phyloP scores from a whole-genome alignment of 2,329 filamentous ascomycete species.

The Fusarium burgessii region DNA sequence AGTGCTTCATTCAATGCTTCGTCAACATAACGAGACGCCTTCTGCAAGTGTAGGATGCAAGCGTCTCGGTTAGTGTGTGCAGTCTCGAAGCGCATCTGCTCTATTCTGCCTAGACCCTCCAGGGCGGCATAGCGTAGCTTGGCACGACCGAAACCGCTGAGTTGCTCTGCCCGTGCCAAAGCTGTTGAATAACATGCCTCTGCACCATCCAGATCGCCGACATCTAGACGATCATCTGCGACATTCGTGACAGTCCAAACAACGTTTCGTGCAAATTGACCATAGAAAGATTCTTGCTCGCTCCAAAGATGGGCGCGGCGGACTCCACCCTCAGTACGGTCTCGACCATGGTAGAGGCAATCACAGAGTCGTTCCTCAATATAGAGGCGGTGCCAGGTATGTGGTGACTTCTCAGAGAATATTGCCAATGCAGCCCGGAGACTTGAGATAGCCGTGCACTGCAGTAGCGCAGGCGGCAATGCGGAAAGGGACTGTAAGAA shows the following conservation, averaged over 20 bases:
- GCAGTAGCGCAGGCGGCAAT: background rate
- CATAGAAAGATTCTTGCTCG: background rate
- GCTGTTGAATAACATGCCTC: background rate
- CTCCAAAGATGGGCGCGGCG: background rate
- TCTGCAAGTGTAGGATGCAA: background rate
- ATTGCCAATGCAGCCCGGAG: background rate
- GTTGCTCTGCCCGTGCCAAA: background rate
- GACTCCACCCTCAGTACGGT: background rate
- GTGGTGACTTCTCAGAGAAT: background rate
- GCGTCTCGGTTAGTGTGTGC: background rate
- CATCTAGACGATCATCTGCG: background rate
- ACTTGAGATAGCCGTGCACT: constrained; percentile 1
- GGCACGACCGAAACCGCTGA: background rate
- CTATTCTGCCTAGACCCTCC: background rate
- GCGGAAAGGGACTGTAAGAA: background rate
- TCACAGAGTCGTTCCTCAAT: background rate
- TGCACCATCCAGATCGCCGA: background rate
- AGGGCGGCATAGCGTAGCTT: background rate
- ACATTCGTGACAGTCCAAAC: constrained; percentile 2
- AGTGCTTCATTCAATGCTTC: background rate
- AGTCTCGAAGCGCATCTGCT: background rate
- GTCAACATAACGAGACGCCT: background rate
- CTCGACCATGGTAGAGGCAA: background rate
- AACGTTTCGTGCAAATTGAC: background rate
- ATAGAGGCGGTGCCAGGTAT: background rate